These are phyloP conservation scores for Paracamarosporium sp. DNA, from an alignment of 2,329 filamentous ascomycete species.

Conservation along the genomic window DNA sequence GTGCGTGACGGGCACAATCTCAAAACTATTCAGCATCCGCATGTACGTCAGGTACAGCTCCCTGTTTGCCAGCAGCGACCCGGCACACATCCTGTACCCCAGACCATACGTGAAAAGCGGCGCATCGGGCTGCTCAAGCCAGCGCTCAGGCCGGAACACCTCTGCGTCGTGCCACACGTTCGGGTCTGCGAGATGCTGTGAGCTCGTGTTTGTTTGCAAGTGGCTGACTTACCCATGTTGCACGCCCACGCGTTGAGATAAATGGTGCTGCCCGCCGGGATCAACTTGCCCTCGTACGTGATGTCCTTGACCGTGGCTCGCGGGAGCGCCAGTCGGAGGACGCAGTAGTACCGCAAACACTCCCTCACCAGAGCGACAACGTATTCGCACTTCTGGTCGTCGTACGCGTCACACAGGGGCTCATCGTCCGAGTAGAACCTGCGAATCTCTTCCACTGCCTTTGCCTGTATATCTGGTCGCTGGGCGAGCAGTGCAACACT, in stretches of 20 bases:
- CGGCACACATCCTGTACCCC: conserved; percentile 73
- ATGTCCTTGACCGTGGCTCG: conserved; percentile 67
- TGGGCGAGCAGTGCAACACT: conserved; percentile 66
- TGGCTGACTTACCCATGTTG: conserved; percentile 65
- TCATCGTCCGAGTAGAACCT: conserved; percentile 59
- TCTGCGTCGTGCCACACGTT: conserved; percentile 66
- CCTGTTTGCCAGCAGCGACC: conserved; percentile 67
- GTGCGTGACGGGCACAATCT: conserved; percentile 61
- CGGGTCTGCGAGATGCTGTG: conserved; percentile 47
- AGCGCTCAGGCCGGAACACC: conserved; percentile 67
- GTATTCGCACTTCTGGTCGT: conserved; percentile 70
- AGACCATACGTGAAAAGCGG: conserved; percentile 71
- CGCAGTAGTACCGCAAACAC: conserved; percentile 67
- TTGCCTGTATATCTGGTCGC: conserved; percentile 67
- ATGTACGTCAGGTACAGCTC: conserved; percentile 71
- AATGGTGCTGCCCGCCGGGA: conserved; percentile 68
- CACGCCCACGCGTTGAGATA: conserved; percentile 74
- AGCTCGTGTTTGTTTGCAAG: not conserved
- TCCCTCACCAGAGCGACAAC: conserved; percentile 69
- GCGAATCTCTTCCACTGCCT: conserved; percentile 63
- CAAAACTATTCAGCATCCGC: conserved; percentile 67
- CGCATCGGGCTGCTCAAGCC: conserved; percentile 68
- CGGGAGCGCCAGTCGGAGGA: conserved; percentile 68
- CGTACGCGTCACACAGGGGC: conserved; percentile 65
- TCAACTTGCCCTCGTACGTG: conserved; percentile 62